A percentile compares a stretch with the other conserved stretches of the same genome.
phyloP scores from a whole-genome alignment of 345 rosid genomes.

The Citrus trifoliata region DNA sequence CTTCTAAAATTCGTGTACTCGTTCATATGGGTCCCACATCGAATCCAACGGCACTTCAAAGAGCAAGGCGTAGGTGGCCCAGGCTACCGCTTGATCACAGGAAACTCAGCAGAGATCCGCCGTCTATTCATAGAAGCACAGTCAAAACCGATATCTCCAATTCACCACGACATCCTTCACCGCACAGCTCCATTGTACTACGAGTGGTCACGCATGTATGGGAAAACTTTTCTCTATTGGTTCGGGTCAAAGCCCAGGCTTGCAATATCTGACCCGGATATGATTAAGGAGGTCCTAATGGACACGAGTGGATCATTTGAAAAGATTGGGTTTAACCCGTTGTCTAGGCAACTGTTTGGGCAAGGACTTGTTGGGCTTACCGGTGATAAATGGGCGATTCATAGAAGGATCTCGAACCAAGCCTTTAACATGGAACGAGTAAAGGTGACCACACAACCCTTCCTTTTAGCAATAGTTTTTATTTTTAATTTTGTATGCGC shows the following conservation, averaged over 20 bases:
- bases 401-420: slow-evolving; percentile 57
- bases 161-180: slow-evolving; percentile 41
- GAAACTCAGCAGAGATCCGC: slow-evolving; percentile 58
- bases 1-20: slow-evolving; percentile 37
- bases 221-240: slow-evolving; percentile 72
- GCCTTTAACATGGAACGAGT: slow-evolving; percentile 65
- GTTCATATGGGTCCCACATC: slow-evolving; percentile 51
- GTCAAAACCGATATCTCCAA: slow-evolving; percentile 32
- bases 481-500: too few species aligned
- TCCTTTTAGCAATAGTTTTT: background rate
- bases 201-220: slow-evolving; percentile 52
- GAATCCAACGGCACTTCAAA: slow-evolving; percentile 55
- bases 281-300: slow-evolving; percentile 58
- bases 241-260: slow-evolving; percentile 70
- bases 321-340: slow-evolving; percentile 44
- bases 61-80: slow-evolving; percentile 55
- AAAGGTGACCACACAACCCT: slow-evolving; percentile 39
- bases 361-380: slow-evolving; percentile 66
- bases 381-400: slow-evolving; percentile 67
- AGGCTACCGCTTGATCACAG: slow-evolving; percentile 49
- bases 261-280: slow-evolving; percentile 52
- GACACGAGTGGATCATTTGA: slow-evolving; percentile 40
- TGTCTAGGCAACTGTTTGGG: slow-evolving; percentile 53
- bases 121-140: slow-evolving; percentile 36
- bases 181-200: slow-evolving; percentile 55